Conservation (phyloP, 2,329 filamentous ascomycete species). For the Fonsecaea nubica region DNA sequence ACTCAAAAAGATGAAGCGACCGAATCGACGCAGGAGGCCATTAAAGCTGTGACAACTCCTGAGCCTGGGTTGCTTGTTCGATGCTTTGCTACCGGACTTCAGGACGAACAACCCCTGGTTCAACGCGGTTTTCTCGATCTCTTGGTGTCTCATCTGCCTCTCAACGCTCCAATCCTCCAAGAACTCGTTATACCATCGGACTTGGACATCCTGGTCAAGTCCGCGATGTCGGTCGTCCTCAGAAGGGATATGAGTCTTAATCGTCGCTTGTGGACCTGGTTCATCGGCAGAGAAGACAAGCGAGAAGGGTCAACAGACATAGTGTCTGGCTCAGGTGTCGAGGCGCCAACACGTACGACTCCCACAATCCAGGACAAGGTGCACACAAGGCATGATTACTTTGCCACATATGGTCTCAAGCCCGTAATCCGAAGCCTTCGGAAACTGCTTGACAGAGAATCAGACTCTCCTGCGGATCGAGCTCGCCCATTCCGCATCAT, state of each 20-base stretch:
- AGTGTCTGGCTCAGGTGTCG: slow-evolving; percentile 1
- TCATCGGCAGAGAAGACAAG: slow-evolving; percentile 74
- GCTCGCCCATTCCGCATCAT: slow-evolving; percentile 89
- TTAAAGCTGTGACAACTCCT: slow-evolving; percentile 77
- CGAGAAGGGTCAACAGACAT: slow-evolving; percentile 33
- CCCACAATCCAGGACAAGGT: slow-evolving; percentile 41
- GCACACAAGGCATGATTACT: slow-evolving; percentile 72
- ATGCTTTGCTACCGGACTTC: slow-evolving; percentile 88
- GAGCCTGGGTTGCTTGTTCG: slow-evolving; percentile 90
- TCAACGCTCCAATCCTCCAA: slow-evolving; percentile 82
- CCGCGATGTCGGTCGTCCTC: slow-evolving; percentile 84
- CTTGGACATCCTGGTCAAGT: slow-evolving; percentile 78
- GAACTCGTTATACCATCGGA: slow-evolving; percentile 74
- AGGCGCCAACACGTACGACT: slow-evolving; percentile 7
- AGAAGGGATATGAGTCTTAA: slow-evolving; percentile 97
- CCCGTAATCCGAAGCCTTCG: slow-evolving; percentile 77
- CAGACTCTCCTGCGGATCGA: slow-evolving; percentile 66
- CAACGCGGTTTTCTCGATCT: slow-evolving; percentile 94
- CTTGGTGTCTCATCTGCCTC: slow-evolving; percentile 84
- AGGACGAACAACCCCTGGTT: slow-evolving; percentile 86
- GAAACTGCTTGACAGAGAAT: slow-evolving; percentile 71
- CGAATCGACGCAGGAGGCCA: slow-evolving; percentile 57
- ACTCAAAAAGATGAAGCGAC: slow-evolving; percentile 44
- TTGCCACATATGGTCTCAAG: slow-evolving; percentile 77
- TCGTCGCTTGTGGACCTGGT: slow-evolving; percentile 92